Conservation (phyloP, 768 basidiomycete genomes). For the Crucibulum laeve region DNA sequence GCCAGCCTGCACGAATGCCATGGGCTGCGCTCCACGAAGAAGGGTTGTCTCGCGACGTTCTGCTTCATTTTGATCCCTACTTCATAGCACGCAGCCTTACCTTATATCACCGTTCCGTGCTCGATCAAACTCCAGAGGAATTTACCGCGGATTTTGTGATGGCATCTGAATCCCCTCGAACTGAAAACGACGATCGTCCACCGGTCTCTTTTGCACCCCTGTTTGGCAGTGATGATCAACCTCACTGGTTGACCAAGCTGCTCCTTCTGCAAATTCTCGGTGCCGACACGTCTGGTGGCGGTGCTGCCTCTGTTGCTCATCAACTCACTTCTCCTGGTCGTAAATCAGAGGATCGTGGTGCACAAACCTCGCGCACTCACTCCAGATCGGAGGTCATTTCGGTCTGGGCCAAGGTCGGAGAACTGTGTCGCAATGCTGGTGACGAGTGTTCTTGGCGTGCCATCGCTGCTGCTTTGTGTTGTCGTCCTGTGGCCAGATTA, state of each 20-base stretch:
- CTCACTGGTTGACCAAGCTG: constrained; percentile 80
- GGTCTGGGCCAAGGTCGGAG: constrained; percentile 70
- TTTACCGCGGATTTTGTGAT: constrained; percentile 43
- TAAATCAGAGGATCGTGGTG: constrained; percentile 27
- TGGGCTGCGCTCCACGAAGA: constrained; percentile 56
- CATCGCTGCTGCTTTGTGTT: constrained; percentile 65
- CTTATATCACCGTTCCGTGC: constrained; percentile 50
- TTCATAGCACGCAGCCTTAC: constrained; percentile 61
- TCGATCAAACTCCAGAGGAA: constrained; percentile 50
- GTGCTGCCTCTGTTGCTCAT: constrained; percentile 1
- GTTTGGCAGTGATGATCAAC: constrained; percentile 65
- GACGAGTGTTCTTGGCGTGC: constrained; percentile 82
- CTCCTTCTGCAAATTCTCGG: constrained; percentile 69
- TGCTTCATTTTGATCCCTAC: constrained; percentile 59
- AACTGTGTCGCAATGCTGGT: constrained; percentile 64
- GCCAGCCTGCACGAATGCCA: constrained; percentile 23
- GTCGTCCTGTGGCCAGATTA: constrained; percentile 68
- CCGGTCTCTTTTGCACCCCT: constrained; percentile 26
- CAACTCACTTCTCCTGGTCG: constrained; percentile 16
- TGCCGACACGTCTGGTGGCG: constrained; percentile 41
- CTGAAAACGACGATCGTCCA: constrained; percentile 7
- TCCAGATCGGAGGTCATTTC: constrained; percentile 70
- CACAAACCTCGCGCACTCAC: constrained; percentile 55
- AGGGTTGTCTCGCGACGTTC: constrained; percentile 64
- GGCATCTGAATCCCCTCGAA: constrained; percentile 16